Conservation (phyloP, 1,139 yeast species). For the Geotrichum fermentans region DNA sequence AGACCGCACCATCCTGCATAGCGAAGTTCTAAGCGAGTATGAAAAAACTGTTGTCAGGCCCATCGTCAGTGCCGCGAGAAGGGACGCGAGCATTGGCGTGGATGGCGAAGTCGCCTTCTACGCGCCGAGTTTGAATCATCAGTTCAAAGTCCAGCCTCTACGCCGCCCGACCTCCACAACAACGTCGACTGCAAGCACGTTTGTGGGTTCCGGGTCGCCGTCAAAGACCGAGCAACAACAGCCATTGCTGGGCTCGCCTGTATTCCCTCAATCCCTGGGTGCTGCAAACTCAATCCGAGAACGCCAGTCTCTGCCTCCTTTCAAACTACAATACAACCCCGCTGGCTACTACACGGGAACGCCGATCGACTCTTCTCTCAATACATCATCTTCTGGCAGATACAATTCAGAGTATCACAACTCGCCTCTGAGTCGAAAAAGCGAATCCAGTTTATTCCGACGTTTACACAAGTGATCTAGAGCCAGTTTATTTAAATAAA, state of each 20-base stretch:
- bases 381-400: not conserved
- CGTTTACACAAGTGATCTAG: constrained; percentile 9
- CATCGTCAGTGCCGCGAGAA: constrained; percentile 52
- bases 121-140: constrained; percentile 40
- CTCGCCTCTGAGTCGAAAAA: constrained; percentile 3
- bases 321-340: constrained; percentile 13
- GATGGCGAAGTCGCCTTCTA: constrained; percentile 40
- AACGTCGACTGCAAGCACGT: constrained; percentile 1
- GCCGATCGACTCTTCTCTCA: not conserved
- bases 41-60: constrained; percentile 64
- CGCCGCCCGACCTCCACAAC: constrained; percentile 23
- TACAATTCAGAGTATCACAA: not conserved
- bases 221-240: constrained; percentile 14
- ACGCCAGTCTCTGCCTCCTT: constrained; percentile 3
- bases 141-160: constrained; percentile 46
- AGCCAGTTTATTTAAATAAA: too few species aligned
- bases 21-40: constrained; percentile 61
- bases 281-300: constrained; percentile 12
- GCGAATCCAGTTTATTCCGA: constrained; percentile 3
- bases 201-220: constrained; percentile 9
- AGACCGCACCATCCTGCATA: constrained; percentile 58
- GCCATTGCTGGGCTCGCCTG: constrained; percentile 20
- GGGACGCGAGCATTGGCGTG: constrained; percentile 56
- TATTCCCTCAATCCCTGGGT: constrained; percentile 15
- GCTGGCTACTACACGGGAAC: constrained; percentile 20